Evolutionary conservation across 1,284 basidiomycete species (phyloP), one percentile per base, ranked within the genome.

Genomic region (Hemileia vastatrix): DNA sequence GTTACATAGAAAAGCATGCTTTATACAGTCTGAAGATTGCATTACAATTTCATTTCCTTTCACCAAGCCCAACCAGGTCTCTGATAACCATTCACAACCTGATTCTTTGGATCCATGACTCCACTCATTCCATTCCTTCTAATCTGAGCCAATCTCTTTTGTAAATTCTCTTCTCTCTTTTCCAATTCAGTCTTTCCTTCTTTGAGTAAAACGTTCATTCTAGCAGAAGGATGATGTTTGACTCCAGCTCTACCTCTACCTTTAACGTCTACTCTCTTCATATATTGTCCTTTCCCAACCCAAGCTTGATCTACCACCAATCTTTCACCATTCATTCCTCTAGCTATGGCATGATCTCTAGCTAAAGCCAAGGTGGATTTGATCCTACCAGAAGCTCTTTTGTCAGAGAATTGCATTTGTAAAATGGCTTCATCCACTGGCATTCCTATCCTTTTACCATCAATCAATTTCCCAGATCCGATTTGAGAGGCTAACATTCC

Each of bases 341-440:
- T 94, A 71, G 87, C 84, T 47, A 83, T 81, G 0, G 93, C 94
- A 72, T 94, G 89, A 71, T 91, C 84, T 71, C 89, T 86, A 6
- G 92, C 93, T 3, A 89, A 82, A 4, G 83, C 86, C 51, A 97
- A 81, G 81, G 92, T 92, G 69, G 85, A 87, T 82, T 90, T 86
- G 63, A 98, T 84, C 66, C 90, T 84, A 50, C 80, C 83, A 15
- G 5, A 18, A 13, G 27, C 11, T 13, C 90, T 83, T 78, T 96
- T 96, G 76, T 92, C 85, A 68, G 86, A 88, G 77, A 96, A 95
- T 74, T 88, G 84, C 87, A 97, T 94, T 75, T 98, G 94, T 56
- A 97, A 79, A 72, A 98, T 93, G 24, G 94, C 93, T 72, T 87
- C 85, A 77, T 96, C 92, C 64, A 94, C 85, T 11, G 91, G 90